These are phyloP conservation scores for Haplosporangium gracile DNA, from an alignment of 192 early-diverging fungal genomes.

Conservation along the genomic window DNA sequence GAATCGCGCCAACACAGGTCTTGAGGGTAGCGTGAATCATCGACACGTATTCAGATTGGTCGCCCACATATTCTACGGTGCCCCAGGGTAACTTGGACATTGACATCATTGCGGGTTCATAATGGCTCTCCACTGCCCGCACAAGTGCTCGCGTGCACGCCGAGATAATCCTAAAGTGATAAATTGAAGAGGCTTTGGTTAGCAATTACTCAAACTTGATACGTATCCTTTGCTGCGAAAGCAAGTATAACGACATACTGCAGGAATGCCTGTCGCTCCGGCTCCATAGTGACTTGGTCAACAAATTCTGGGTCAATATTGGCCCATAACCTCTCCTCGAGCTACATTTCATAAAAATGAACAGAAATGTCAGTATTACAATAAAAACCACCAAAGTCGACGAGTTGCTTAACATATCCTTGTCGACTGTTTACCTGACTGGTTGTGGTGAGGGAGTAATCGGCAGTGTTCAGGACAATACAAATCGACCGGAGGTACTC, in stretches of 20 bases:
- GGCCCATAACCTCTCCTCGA: constrained; percentile 92
- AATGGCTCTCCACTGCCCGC: constrained; percentile 71
- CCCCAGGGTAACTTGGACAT: constrained; percentile 89
- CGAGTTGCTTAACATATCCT: not conserved
- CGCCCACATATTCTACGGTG: constrained; percentile 87
- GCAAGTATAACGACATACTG: constrained; percentile 62
- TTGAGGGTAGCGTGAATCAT: constrained; percentile 72
- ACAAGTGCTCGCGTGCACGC: constrained; percentile 78
- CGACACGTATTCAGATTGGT: constrained; percentile 92
- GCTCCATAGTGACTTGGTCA: constrained; percentile 76
- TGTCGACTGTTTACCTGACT: constrained; percentile 64
- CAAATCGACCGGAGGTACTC: constrained; percentile 82
- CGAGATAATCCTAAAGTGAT: constrained; percentile 66
- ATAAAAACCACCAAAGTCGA: not conserved
- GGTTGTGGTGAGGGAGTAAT: constrained; percentile 92
- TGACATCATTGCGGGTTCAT: constrained; percentile 75
- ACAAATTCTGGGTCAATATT: constrained; percentile 80
- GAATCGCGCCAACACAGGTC: constrained; percentile 67
- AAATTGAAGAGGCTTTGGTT: not conserved
- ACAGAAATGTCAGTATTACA: not conserved
- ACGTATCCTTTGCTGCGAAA: not conserved
- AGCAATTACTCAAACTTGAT: not conserved
- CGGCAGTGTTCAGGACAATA: constrained; percentile 92
- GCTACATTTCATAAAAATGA: constrained; percentile 60
- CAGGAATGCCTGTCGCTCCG: constrained; percentile 85